These are phyloP conservation scores for Leccinum broughii DNA, from an alignment of 768 basidiomycete species.

Conservation along the genomic window DNA sequence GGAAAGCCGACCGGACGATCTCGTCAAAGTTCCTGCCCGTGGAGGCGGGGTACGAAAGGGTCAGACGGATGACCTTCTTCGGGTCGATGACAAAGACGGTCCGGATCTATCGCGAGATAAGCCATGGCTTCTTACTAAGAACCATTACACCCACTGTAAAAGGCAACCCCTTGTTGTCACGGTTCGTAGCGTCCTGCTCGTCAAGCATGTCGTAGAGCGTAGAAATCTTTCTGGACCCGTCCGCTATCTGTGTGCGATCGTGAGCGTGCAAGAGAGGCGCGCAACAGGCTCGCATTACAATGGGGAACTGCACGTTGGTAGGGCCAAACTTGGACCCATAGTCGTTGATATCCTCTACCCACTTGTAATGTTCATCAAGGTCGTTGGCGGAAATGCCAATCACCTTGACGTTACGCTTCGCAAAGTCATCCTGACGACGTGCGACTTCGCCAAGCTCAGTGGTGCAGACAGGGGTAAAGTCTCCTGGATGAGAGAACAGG, in stretches of 20 bases:
- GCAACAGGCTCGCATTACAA: constrained; percentile 46
- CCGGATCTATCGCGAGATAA: constrained; percentile 59
- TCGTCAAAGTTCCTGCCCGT: constrained; percentile 93
- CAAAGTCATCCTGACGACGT: constrained; percentile 81
- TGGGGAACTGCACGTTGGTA: constrained; percentile 86
- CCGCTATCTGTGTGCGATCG: constrained; percentile 69
- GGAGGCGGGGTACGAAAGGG: constrained; percentile 89
- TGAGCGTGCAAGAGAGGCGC: constrained; percentile 12
- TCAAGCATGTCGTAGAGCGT: constrained; percentile 96
- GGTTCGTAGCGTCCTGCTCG: constrained; percentile 89
- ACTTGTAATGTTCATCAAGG: constrained; percentile 79
- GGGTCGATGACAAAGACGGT: constrained; percentile 98
- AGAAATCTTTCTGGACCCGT: constrained; percentile 82
- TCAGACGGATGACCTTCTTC: constrained; percentile 90
- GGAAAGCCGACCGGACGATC: constrained; percentile 51
- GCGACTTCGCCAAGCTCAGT: constrained; percentile 98
- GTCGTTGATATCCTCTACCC: constrained; percentile 88
- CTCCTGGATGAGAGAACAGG: constrained; percentile 94
- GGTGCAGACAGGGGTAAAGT: constrained; percentile 93
- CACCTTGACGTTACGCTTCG: constrained; percentile 85
- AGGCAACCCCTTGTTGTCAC: constrained; percentile 83
- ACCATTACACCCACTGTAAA: constrained; percentile 64
- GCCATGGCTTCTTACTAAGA: not conserved
- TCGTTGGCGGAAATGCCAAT: constrained; percentile 93
- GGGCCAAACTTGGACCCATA: constrained; percentile 69